Evolutionary conservation across 805 yeast genomes (phyloP), one percentile per base, ranked within the genome.

Genomic region (Tetrapisispora taiwanensis): DNA sequence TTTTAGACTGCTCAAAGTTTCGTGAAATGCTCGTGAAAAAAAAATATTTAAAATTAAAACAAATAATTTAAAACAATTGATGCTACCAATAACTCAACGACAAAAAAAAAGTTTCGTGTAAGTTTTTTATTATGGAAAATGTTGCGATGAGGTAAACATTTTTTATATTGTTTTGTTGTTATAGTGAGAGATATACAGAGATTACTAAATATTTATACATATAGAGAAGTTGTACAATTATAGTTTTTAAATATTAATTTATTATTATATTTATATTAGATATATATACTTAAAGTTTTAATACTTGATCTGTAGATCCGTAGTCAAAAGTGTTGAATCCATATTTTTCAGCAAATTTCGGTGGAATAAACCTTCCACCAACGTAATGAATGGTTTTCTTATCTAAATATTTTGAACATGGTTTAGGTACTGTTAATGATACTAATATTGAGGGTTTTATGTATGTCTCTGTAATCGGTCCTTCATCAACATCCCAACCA

Each of bases 401-500:
- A 7, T 63, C 58, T 48, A 84, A 73, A 46, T 63, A 67, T 39
- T 62, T 58, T 1, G 94, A 78, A 43, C 95, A 89, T 0, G 94
- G 92, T 58, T 92, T 92, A 8, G 98, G 98, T 0, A 95, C 97
- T 0, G 97, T 89, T 40, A 92, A 67, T 41, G 95, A 83, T 9
- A 92, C 79, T 39, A 92, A 68, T 51, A 79, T 77, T 6, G 72
- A 62, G 0, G 97, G 95, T 22, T 68, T 68, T 45, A 84, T 56
- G 15, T 68, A 56, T 0, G 60, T 65, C 10, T 66, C 62, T 1
- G 61, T 64, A 0, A 68, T 63, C 0, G 92, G 95, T 0, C 98
- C 98, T 7, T 72, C 56, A 56, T 92, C 95, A 10, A 92, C 97
- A 57, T 89, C 90, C 98, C 98, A 92, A 0, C 97, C 95, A 2